These are phyloP conservation scores for Fusarium multiceps DNA, from an alignment of 2,329 filamentous ascomycete species.

Conservation along the genomic window DNA sequence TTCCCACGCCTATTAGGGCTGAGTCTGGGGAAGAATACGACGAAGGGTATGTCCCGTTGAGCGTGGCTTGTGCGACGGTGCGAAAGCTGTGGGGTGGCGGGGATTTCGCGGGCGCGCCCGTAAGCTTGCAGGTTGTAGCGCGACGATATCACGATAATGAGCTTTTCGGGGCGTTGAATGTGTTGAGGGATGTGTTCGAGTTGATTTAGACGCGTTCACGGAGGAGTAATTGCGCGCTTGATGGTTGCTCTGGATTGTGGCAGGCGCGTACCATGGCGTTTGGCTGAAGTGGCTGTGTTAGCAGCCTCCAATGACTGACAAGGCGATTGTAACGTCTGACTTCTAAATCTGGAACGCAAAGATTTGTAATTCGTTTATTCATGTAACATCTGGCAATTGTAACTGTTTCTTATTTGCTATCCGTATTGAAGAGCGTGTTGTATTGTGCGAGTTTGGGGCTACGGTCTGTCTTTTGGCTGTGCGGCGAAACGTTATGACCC, in stretches of 20 bases:
- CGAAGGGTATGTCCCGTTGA: conserved; percentile 41
- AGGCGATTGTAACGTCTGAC: background rate
- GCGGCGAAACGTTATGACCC: background rate
- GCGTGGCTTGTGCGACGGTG: conserved; percentile 47
- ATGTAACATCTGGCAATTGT: background rate
- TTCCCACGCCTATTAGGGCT: conserved; percentile 44
- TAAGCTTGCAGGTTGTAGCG: conserved; percentile 50
- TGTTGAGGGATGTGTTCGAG: conserved; percentile 30
- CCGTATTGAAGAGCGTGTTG: background rate
- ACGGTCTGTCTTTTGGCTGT: too few relatives aligned
- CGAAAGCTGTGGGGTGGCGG: conserved; percentile 48
- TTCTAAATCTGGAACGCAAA: background rate
- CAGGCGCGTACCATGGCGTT: background rate
- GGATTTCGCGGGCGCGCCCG: conserved; percentile 50
- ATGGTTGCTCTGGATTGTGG: background rate
- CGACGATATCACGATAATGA: conserved; percentile 51
- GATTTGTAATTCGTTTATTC: background rate
- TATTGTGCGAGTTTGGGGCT: too few relatives aligned
- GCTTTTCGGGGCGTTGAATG: conserved; percentile 47
- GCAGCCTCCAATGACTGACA: background rate
- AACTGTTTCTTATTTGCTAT: rapidly evolving
- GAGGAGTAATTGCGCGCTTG: too few relatives aligned
- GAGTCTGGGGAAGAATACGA: conserved; percentile 46
- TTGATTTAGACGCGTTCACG: background rate
- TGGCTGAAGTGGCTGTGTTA: background rate